phyloP scores from a whole-genome alignment of 2,329 filamentous ascomycete genomes.

The Neurospora sp. region DNA sequence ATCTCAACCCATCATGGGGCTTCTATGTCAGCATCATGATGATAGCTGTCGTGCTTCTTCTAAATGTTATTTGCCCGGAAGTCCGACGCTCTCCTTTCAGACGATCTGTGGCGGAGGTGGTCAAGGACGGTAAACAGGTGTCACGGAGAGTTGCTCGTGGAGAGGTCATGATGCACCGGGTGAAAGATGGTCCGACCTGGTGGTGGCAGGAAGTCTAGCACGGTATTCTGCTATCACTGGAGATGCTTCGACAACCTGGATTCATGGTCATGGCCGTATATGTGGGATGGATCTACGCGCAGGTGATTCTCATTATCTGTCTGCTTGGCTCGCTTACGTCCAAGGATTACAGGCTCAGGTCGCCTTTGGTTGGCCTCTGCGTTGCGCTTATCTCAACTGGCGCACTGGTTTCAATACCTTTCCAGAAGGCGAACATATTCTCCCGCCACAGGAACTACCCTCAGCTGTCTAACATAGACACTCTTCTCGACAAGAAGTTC shows the following conservation, averaged over 20 bases:
- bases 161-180: constrained; percentile 67
- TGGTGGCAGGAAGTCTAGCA: constrained; percentile 70
- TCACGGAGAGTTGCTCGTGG: constrained; percentile 55
- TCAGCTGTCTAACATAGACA: constrained; percentile 55
- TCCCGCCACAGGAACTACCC: constrained; percentile 51
- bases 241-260: constrained; percentile 65
- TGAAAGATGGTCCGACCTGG: constrained; percentile 61
- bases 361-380: constrained; percentile 56
- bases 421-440: constrained; percentile 62
- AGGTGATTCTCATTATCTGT: constrained; percentile 63
- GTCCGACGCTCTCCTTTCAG: constrained; percentile 60
- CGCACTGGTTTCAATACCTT: constrained; percentile 58
- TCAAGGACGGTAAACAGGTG: constrained; percentile 41
- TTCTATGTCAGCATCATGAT: constrained; percentile 66
- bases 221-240: constrained; percentile 52
- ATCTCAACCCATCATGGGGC: constrained; percentile 57
- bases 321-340: constrained; percentile 64
- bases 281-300: constrained; percentile 67
- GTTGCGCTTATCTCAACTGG: constrained; percentile 58
- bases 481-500: constrained; percentile 44
- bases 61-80: constrained; percentile 65
- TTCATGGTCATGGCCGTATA: constrained; percentile 66
- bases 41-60: constrained; percentile 51
- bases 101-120: constrained; percentile 57
- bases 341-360: constrained; percentile 52